Conservation (phyloP, 2,329 filamentous ascomycete genomes). For the Magnaporthiopsis rhizophila region DNA sequence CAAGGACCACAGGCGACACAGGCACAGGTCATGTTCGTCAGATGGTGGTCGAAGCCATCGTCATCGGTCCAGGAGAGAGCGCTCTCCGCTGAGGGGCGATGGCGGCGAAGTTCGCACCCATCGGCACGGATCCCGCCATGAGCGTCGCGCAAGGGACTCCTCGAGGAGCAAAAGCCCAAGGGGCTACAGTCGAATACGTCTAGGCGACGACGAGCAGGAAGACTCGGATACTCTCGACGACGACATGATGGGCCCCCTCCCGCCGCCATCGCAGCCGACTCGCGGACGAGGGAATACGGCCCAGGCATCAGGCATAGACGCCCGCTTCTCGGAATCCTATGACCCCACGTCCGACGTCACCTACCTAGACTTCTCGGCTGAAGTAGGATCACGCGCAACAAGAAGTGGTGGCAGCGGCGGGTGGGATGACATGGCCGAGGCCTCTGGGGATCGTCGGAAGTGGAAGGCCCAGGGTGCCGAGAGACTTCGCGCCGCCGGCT, state of each 20-base stretch:
- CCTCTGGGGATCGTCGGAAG: conserved; percentile 68
- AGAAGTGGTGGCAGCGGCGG: conserved; percentile 45
- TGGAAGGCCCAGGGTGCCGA: conserved; percentile 71
- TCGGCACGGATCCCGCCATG: background rate
- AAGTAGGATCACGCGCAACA: background rate
- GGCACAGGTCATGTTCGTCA: conserved; percentile 9
- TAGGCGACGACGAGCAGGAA: conserved; percentile 12
- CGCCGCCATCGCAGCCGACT: conserved; percentile 42
- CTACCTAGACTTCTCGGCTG: conserved; percentile 9
- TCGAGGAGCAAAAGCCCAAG: conserved; percentile 8
- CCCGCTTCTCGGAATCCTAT: conserved; percentile 65
- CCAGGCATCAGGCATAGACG: conserved; percentile 62
- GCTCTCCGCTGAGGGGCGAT: background rate
- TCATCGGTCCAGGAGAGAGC: background rate
- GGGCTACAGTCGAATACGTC: conserved; percentile 8
- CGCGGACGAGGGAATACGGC: conserved; percentile 64
- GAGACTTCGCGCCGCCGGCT: conserved; percentile 68
- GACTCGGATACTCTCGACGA: conserved; percentile 69
- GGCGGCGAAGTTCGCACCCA: background rate
- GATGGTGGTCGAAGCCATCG: background rate
- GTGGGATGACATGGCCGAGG: conserved; percentile 76
- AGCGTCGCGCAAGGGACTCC: too few relatives aligned
- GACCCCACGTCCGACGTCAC: conserved; percentile 49
- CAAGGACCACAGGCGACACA: conserved; percentile 11
- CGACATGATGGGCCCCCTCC: conserved; percentile 67